Base-by-base conservation (phyloP, 176 grass and related monocot genomes). In the Musa acuminata region DNA sequence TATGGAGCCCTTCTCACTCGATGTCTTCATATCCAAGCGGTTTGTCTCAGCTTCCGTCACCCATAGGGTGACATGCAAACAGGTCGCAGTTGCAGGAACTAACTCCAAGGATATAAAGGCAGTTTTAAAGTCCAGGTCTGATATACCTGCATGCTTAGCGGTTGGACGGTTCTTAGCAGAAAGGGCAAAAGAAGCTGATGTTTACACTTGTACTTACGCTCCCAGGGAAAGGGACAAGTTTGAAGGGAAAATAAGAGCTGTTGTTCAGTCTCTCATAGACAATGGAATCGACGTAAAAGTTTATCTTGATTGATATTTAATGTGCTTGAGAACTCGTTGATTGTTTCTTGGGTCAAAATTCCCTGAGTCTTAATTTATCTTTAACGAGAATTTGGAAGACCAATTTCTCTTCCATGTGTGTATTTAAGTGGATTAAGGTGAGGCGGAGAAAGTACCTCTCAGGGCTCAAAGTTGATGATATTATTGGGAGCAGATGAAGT, bases 81-180 rank as follows among this genome's bases (percentile, higher is more conserved):
- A 98, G 76, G 94, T 89, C 0, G 90, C 90, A 0, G 90, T 98
- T 2, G 90, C 94, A 0, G 94, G 94, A 16, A 93, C 94, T 49
- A 93, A 93, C 76, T 93, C 94, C 0, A 98, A 98, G 67, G 90
- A 98, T 60, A 80, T 98, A 62, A 89, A 93, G 52, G 90, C 84
- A 27, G 88, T 19, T 20, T 77, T 98, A 55, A 74, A 73, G 51
- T 92, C 87, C 4, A 88, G 94, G 69, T 93, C 89, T 0, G 87
- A 93, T 54, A 83, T 97, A 63, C 94, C 85, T 11, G 84, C 94
- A n/a, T 97, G 94, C 88, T 63, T 97, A 50, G 71, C 90, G 0
- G 83, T 91, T 4, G 94, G 90, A 3, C 85, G 85, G 22, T 90
- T 93, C 84, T 76, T 97, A 29, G 85, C 87, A 8, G 93, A 97